These are phyloP conservation scores for Trichoderma orchidacearum DNA, from an alignment of 495 filamentous ascomycete genomes.

Conservation along the genomic window DNA sequence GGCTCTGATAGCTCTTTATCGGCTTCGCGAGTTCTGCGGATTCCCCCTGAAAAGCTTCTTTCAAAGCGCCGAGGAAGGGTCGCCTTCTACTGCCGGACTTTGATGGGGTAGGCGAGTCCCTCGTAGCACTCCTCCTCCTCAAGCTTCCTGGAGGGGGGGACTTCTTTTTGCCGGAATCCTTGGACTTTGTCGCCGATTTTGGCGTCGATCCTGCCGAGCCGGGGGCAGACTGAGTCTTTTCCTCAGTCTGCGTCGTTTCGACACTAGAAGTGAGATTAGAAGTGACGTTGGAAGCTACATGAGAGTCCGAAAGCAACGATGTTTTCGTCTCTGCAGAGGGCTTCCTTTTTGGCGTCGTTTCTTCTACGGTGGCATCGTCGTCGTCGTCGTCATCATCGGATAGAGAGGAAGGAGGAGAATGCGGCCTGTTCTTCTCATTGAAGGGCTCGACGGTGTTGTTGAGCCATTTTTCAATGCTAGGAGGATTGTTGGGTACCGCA, in stretches of 20 bases:
- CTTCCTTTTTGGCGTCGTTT: neutral
- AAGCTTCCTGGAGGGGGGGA: conserved; percentile 17
- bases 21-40: conserved; percentile 28
- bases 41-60: conserved; percentile 42
- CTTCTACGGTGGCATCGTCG: neutral
- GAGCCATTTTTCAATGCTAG: conserved; percentile 65
- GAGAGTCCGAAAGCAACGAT: neutral
- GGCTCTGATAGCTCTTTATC: conserved; percentile 29
- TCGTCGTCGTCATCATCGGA: neutral
- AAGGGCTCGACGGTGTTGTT: conserved; percentile 63
- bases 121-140: conserved; percentile 34
- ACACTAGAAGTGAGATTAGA: neutral
- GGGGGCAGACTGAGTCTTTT: neutral
- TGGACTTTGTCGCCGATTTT: conserved; percentile 4
- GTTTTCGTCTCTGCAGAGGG: neutral
- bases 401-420: neutral
- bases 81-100: conserved; percentile 21
- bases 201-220: neutral
- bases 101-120: conserved; percentile 23
- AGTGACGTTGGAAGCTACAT: neutral
- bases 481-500: conserved; percentile 29
- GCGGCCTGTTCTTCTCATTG: conserved; percentile 8
- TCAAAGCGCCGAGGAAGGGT: conserved; percentile 33
- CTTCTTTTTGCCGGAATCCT: conserved; percentile 10
- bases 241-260: neutral